These are phyloP conservation scores for Pestalotiopsis sp. DNA, from an alignment of 2,329 filamentous ascomycete genomes.

Conservation along the genomic window DNA sequence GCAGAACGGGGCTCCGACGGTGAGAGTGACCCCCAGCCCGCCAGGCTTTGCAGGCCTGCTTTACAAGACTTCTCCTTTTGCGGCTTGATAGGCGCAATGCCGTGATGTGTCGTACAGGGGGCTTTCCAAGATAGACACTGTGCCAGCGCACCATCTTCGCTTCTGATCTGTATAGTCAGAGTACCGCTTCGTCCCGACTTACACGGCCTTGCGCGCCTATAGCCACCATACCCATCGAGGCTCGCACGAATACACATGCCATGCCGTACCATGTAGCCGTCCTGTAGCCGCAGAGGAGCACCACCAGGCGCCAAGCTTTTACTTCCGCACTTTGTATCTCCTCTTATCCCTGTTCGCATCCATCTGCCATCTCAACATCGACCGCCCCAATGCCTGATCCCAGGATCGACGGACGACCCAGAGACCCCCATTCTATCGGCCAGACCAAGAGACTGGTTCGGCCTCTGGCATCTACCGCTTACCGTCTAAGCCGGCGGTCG, in stretches of 20 bases:
- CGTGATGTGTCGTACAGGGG: conserved; percentile 9
- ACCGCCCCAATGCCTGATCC: conserved; percentile 20
- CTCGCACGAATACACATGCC: background rate
- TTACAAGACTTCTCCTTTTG: conserved; percentile 9
- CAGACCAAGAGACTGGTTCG: conserved; percentile 18
- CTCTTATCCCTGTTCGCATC: background rate
- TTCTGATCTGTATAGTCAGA: background rate
- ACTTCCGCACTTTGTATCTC: conserved; percentile 2
- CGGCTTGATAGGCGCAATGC: conserved; percentile 24
- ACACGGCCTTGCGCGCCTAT: conserved; percentile 10
- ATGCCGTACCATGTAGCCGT: background rate
- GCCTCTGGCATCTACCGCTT: conserved; percentile 23
- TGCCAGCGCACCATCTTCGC: background rate
- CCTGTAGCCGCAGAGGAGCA: background rate
- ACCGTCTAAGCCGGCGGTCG: conserved; percentile 18
- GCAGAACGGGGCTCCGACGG: conserved; percentile 21
- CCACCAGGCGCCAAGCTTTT: conserved; percentile 7
- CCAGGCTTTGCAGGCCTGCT: conserved; percentile 14
- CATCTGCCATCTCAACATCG: conserved; percentile 8
- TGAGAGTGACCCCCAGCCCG: background rate
- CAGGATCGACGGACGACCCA: conserved; percentile 14
- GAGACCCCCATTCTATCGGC: conserved; percentile 9
- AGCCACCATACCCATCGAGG: conserved; percentile 5
- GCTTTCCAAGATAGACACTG: background rate
- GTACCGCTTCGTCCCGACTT: background rate